These are phyloP conservation scores for Russula abietina DNA, from an alignment of 768 basidiomycete species.

Conservation along the genomic window DNA sequence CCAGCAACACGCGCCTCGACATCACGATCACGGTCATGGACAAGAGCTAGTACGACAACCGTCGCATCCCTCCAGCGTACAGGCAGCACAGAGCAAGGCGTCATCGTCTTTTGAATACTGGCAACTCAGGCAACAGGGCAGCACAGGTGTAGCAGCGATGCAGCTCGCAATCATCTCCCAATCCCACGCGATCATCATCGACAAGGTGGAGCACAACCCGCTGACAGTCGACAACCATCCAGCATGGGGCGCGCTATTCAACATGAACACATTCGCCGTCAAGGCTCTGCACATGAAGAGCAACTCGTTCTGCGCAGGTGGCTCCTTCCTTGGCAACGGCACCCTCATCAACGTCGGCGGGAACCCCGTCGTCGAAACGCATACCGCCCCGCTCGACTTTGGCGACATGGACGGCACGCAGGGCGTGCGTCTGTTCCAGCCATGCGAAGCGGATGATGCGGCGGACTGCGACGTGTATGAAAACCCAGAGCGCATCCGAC, in stretches of 20 bases:
- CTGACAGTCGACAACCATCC: slow-evolving; percentile 60
- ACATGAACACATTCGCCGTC: slow-evolving; percentile 56
- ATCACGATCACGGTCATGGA: not conserved
- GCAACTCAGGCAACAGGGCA: slow-evolving; percentile 57
- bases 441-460: slow-evolving; percentile 47
- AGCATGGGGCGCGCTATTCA: slow-evolving; percentile 74
- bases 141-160: slow-evolving; percentile 76
- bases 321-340: slow-evolving; percentile 70
- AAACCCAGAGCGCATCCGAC: slow-evolving; percentile 53
- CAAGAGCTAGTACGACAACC: slow-evolving; percentile 24
- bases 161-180: slow-evolving; percentile 64
- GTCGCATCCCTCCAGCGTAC: slow-evolving; percentile 12
- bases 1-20: too few species aligned
- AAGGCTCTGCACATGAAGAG: slow-evolving; percentile 60
- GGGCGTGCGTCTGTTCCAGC: slow-evolving; percentile 63
- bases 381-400: slow-evolving; percentile 65
- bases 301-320: slow-evolving; percentile 85
- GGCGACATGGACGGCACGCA: slow-evolving; percentile 71
- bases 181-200: slow-evolving; percentile 65
- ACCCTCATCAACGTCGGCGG: slow-evolving; percentile 76
- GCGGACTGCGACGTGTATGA: slow-evolving; percentile 59
- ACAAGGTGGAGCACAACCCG: slow-evolving; percentile 86
- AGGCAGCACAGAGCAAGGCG: slow-evolving; percentile 6
- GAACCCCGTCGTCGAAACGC: slow-evolving; percentile 64
- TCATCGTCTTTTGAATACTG: slow-evolving; percentile 33